Base-by-base conservation (phyloP, 805 yeast genomes). In the Candida caryicola region DNA sequence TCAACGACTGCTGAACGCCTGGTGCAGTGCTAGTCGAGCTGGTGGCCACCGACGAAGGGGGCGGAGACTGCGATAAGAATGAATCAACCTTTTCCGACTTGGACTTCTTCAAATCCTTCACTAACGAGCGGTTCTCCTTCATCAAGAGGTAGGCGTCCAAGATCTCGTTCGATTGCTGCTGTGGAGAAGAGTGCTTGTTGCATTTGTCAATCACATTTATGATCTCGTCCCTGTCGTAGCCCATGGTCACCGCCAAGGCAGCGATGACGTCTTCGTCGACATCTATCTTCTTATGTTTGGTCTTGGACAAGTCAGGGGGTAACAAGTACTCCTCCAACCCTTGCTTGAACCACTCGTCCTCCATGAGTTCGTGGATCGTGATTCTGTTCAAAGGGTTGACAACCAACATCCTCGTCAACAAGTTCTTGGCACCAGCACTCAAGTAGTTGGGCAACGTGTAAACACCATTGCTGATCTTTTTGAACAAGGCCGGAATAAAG, bases 141-240 rank as follows among this genome's bases (percentile, higher is more conserved):
- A 89, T 80, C 51, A 89, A 66, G 50, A 82, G 74, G 59, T 89
- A 89, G 8, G 95, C 95, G 62, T 89, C 95, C 51, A 87, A 71
- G 31, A 89, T 83, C 60, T 89, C 96, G 51, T 82, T 84, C 5
- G 62, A 49, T 34, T 71, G 69, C 42, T 59, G 63, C 38, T 57
- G 66, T 5, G 55, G 56, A 26, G 45, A 29, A 12, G 41, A 27
- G 17, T 29, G 44, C 10, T 39, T 33, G 42, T 57, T 55, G 36
- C 55, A 49, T 5, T 46, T 38, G 12, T 51, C 45, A 34, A 57
- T 56, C 27, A 51, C 55, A 21, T 41, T 39, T 36, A 54, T 41
- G 38, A 57, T 54, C 43, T 57, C 62, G 40, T 55, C 59, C 18
- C 55, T 38, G 44, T 55, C 60, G 41, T 57, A 57, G 23, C 62